Conservation (phyloP, 225 moss, liverwort and hornwort genomes). For the Bryum argenteum region DNA sequence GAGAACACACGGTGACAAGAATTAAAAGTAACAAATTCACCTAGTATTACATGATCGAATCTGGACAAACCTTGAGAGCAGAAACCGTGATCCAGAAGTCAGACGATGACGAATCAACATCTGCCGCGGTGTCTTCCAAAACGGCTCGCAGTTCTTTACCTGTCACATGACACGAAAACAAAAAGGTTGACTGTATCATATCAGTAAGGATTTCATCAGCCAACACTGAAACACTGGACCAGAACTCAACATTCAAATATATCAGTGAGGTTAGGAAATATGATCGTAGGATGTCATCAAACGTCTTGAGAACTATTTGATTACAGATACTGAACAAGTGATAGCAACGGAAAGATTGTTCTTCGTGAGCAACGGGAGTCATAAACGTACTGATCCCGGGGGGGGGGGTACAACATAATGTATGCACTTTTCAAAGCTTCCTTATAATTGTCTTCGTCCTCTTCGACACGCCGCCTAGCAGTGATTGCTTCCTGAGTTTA, state of each 20-base stretch:
- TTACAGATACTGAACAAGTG: conserved; percentile 11
- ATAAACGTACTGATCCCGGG: conserved; percentile 76
- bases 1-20: not conserved
- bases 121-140: conserved; percentile 75
- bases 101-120: conserved; percentile 73
- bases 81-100: conserved; percentile 97
- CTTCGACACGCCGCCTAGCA: conserved; percentile 61
- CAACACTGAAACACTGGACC: conserved; percentile 9
- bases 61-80: conserved; percentile 77
- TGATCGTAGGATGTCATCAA: conserved; percentile 5
- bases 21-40: conserved; percentile 15
- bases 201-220: not conserved
- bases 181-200: not conserved
- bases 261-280: not conserved
- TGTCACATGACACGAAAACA: conserved; percentile 35
- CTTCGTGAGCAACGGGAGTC: conserved; percentile 8
- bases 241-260: no score
- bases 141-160: conserved; percentile 72
- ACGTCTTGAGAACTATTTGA: conserved; percentile 1
- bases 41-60: conserved; percentile 3
- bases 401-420: conserved; percentile 78
- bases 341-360: conserved; percentile 13
- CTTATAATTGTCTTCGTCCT: conserved; percentile 89
- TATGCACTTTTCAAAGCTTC: conserved; percentile 91
- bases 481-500: conserved; percentile 73